Evolutionary conservation across 805 yeast genomes (phyloP), one percentile per base, ranked within the genome.

Genomic region (Saccharomycopsis schoenii): DNA sequence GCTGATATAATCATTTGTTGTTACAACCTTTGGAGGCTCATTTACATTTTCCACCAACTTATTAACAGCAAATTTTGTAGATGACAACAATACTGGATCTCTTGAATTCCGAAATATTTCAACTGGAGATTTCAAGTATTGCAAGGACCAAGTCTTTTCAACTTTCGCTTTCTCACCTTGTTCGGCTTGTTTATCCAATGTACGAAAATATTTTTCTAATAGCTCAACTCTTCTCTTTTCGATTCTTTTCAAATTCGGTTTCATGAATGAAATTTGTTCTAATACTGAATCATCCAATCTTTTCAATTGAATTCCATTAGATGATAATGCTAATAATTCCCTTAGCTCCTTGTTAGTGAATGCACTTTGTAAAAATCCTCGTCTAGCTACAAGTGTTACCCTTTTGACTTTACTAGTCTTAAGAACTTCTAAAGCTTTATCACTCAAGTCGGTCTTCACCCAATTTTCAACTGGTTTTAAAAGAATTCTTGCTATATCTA

Each of bases 341-440:
- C 97, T 79, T 25, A 93, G 78, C 71, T 94, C 99, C 70, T 91
- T 93, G 66, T 89, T 93, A 2, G 97, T 87, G 71, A 92, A 94
- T 29, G 96, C 94, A 54, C 94, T 84, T 66, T 91, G 92, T 55
- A 85, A 71, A 24, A 90, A 76, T 2, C 97, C 97, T 69, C 97
- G 79, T 67, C 99, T 80, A 1, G 92, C 99, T 56, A 88, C 85
- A 21, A 94, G 81, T 56, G 80, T 80, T 15, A 94, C 88, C 5
- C 78, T 76, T 62, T 80, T 73, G n/a, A 94, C 84, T 0, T 71
- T 75, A 57, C 88, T 82, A 6, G 69, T 68, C 42, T 72, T 68
- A 57, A 94, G 73, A n/a, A 72, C 71, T 2, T 76, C 74, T 10
- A 85, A 71, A 0, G 97, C 96, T 40, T 74, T 71, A 2, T 74